phyloP scores from a whole-genome alignment of 2,329 filamentous ascomycete species.

The Penicillium sp. region DNA sequence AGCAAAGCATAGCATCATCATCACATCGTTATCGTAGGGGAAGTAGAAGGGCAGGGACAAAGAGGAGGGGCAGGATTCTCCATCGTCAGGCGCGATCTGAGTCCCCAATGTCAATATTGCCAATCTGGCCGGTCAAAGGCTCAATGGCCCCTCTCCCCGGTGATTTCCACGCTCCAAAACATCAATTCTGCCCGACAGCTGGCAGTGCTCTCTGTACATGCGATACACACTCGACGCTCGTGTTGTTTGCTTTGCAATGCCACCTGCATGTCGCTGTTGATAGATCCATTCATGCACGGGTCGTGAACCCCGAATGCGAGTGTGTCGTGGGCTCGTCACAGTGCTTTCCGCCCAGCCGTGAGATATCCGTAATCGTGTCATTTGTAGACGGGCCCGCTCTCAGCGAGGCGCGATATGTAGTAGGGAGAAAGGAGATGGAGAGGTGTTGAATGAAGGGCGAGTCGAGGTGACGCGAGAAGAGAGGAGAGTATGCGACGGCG shows the following conservation, averaged over 20 bases:
- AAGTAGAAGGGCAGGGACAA: neutral
- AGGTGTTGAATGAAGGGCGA: neutral
- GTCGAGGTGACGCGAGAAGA: neutral
- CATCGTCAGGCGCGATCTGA: slow-evolving; percentile 5
- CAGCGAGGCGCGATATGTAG: neutral
- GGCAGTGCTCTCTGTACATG: neutral
- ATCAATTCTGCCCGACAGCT: neutral
- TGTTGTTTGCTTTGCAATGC: neutral
- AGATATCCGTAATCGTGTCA: slow-evolving; percentile 11
- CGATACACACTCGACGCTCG: neutral
- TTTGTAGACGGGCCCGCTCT: slow-evolving; percentile 1
- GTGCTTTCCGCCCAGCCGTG: neutral
- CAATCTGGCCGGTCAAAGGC: slow-evolving; percentile 9
- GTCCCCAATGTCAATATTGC: slow-evolving; percentile 10
- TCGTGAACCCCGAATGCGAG: neutral
- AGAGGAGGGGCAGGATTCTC: neutral
- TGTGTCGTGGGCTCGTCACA: neutral
- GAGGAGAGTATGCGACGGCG: neutral
- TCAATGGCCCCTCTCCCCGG: neutral
- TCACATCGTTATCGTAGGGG: slow-evolving; percentile 7
- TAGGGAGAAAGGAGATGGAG: neutral
- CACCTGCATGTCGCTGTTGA: neutral
- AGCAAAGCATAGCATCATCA: neutral
- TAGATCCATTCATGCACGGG: neutral
- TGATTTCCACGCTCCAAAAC: neutral